Evolutionary conservation across 495 filamentous ascomycete genomes (phyloP).

Genomic region (Cetradonia linearis): DNA sequence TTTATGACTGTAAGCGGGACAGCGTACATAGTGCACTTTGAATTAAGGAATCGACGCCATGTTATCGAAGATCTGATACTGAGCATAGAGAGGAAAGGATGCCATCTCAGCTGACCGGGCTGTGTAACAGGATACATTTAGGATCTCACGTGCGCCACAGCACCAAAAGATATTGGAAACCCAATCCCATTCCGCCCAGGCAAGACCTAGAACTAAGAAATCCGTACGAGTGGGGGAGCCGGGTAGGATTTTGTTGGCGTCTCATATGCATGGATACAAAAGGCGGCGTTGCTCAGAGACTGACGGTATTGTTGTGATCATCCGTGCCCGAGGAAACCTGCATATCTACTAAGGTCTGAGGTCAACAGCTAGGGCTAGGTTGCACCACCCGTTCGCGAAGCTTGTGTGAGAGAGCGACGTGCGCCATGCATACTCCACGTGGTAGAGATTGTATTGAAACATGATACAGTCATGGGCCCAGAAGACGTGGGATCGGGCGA

Average conservation of each 20-base stretch:
- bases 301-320: neutral
- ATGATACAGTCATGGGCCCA: neutral
- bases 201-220: neutral
- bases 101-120: conserved; percentile 3
- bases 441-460: neutral
- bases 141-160: neutral
- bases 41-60: neutral
- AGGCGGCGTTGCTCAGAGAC: neutral
- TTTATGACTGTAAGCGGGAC: neutral
- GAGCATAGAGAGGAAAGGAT: neutral
- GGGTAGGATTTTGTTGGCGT: neutral
- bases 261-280: neutral
- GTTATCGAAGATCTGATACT: neutral
- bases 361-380: neutral
- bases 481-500: neutral
- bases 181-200: neutral
- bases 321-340: neutral
- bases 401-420: neutral
- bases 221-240: neutral
- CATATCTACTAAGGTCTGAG: neutral
- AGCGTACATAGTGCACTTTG: neutral
- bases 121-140: neutral
- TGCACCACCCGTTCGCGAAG: neutral
- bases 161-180: neutral
- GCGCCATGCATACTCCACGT: neutral